Conservation (phyloP, 2,329 filamentous ascomycete genomes). For the Triangularia setosa region DNA sequence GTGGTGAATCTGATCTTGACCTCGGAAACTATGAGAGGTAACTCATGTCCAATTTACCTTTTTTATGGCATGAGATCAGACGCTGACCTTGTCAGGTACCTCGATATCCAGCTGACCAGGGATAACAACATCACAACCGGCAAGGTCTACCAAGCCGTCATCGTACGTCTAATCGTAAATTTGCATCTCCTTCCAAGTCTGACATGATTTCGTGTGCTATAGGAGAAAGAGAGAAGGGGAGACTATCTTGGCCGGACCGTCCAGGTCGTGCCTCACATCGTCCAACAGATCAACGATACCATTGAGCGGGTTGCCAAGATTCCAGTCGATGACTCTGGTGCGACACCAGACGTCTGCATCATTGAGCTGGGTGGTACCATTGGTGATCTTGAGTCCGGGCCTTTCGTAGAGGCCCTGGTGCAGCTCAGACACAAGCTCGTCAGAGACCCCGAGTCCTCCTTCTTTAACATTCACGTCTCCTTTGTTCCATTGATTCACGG, state of each 20-base stretch:
- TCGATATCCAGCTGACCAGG: slow-evolving; percentile 73
- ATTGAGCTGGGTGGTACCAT: slow-evolving; percentile 49
- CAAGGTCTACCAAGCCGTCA: slow-evolving; percentile 89
- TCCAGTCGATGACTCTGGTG: slow-evolving; percentile 78
- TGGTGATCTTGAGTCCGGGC: slow-evolving; percentile 80
- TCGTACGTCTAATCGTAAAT: slow-evolving; percentile 34
- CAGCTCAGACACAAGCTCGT: slow-evolving; percentile 71
- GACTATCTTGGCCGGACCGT: slow-evolving; percentile 87
- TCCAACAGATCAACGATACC: slow-evolving; percentile 88
- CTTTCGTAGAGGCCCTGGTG: slow-evolving; percentile 82
- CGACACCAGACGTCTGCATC: slow-evolving; percentile 88
- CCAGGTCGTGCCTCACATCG: slow-evolving; percentile 90
- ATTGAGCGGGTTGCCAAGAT: slow-evolving; percentile 81
- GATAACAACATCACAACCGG: slow-evolving; percentile 98
- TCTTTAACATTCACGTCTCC: slow-evolving; percentile 84
- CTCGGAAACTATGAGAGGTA: slow-evolving; percentile 53
- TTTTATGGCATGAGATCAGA: neutral
- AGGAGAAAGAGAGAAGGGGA: slow-evolving; percentile 57
- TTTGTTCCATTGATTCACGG: slow-evolving; percentile 69
- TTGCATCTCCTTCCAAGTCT: neutral
- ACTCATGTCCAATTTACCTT: slow-evolving; percentile 22
- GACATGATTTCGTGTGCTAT: slow-evolving; percentile 12
- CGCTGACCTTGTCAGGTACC: slow-evolving; percentile 46
- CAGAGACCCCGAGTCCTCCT: slow-evolving; percentile 58
- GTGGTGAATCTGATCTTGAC: slow-evolving; percentile 46